Evolutionary conservation across 768 basidiomycete genomes (phyloP).

Genomic region (Punctularia strigosozonata): DNA sequence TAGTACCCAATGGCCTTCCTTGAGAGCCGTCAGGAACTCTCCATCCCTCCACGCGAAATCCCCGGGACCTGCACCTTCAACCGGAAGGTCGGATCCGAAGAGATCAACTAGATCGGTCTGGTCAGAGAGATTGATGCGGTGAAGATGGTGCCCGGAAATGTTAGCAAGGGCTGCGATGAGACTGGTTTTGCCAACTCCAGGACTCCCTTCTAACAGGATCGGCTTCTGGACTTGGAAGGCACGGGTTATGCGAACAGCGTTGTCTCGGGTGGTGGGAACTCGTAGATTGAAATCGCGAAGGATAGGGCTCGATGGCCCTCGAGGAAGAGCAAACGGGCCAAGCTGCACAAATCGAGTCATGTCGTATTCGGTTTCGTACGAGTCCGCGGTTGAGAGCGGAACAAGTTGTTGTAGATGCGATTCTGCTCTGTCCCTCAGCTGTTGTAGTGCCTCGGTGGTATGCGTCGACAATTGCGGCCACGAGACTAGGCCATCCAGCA

Average conservation of each 20-base stretch:
- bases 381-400: conserved; percentile 22
- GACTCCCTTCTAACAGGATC: conserved; percentile 92
- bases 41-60: conserved; percentile 98
- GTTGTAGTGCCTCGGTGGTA: conserved; percentile 42
- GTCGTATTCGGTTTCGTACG: conserved; percentile 20
- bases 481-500: conserved; percentile 80
- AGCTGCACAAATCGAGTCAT: conserved; percentile 35
- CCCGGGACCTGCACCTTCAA: conserved; percentile 82
- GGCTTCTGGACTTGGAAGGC: conserved; percentile 88
- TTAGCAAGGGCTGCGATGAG: conserved; percentile 80
- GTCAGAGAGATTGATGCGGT: conserved; percentile 94
- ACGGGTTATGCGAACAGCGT: conserved; percentile 79
- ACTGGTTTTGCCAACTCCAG: conserved; percentile 97
- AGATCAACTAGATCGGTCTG: conserved; percentile 95
- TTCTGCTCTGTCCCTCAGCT: conserved; percentile 49
- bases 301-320: conserved; percentile 32
- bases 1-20: conserved; percentile 95
- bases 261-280: conserved; percentile 81
- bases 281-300: conserved; percentile 59
- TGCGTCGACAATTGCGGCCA: conserved; percentile 62
- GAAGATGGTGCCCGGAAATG: conserved; percentile 64
- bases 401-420: conserved; percentile 43
- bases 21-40: conserved; percentile 86
- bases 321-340: conserved; percentile 62
- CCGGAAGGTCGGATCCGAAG: conserved; percentile 92